phyloP scores from a whole-genome alignment of 148 eudicot genomes.

The Heliosperma pusillum region DNA sequence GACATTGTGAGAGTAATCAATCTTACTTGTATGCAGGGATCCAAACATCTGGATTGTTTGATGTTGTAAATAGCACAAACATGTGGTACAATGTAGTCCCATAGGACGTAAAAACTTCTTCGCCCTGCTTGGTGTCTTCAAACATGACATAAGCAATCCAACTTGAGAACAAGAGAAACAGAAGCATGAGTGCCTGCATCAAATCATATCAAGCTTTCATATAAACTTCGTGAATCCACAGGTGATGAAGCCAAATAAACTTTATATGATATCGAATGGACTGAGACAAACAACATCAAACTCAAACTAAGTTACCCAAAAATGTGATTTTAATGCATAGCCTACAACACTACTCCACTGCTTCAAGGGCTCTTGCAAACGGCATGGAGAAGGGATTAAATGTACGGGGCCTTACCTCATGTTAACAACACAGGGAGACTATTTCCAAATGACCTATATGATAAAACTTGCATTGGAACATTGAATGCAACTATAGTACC shows the following conservation, averaged over 20 bases:
- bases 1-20: not conserved
- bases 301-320: not conserved
- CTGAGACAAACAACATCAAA: not conserved
- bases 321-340: not conserved
- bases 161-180: slow-evolving; percentile 86
- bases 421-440: too few relatives aligned
- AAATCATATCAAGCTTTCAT: slow-evolving; percentile 15
- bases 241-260: not conserved
- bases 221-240: not conserved
- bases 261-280: not conserved
- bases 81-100: slow-evolving; percentile 78
- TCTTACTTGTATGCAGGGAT: slow-evolving; percentile 97
- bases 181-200: slow-evolving; percentile 71
- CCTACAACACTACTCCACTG: not conserved
- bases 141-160: slow-evolving; percentile 96
- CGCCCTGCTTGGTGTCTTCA: slow-evolving; percentile 91
- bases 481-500: too few relatives aligned
- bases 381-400: too few relatives aligned
- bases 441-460: too few relatives aligned
- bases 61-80: slow-evolving; percentile 86
- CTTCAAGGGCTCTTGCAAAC: too few relatives aligned
- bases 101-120: slow-evolving; percentile 68
- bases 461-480: too few relatives aligned
- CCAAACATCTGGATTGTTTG: slow-evolving; percentile 97
- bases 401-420: too few relatives aligned